Conservation (phyloP, 306 rosid genomes). For the Cicer judaicum region DNA sequence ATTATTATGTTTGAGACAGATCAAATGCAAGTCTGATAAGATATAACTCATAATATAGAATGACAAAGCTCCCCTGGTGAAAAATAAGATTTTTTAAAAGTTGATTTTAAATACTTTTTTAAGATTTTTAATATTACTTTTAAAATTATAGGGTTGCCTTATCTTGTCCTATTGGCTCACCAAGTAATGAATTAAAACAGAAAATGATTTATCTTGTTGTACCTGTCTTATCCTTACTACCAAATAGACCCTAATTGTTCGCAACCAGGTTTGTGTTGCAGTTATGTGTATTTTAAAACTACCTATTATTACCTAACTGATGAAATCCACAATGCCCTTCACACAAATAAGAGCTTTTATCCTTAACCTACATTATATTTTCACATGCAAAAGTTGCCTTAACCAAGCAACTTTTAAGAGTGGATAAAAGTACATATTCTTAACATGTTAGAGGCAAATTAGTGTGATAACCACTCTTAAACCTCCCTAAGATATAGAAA, state of each 20-base stretch:
- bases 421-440: neutral
- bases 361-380: slow-evolving; percentile 25
- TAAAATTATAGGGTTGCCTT: too few relatives aligned
- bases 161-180: too few relatives aligned
- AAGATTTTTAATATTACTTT: too few relatives aligned
- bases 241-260: neutral
- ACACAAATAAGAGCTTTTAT: slow-evolving; percentile 7
- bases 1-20: too few relatives aligned
- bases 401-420: slow-evolving; percentile 32
- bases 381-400: neutral
- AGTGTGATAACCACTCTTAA: neutral
- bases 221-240: neutral
- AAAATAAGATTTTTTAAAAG: too few relatives aligned
- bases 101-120: too few relatives aligned
- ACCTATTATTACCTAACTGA: slow-evolving; percentile 3
- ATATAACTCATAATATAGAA: too few relatives aligned
- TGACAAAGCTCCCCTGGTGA: too few relatives aligned
- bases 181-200: neutral
- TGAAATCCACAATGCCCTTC: slow-evolving; percentile 1
- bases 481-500: neutral
- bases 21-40: too few relatives aligned
- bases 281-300: neutral
- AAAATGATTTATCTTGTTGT: neutral
- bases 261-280: slow-evolving; percentile 8
- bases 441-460: slow-evolving; percentile 21